Percentiles rank a stretch among this genome's conserved stretches.
Evolutionary conservation across 441 rosid species (phyloP).

Genomic region (Omphalea diandra): DNA sequence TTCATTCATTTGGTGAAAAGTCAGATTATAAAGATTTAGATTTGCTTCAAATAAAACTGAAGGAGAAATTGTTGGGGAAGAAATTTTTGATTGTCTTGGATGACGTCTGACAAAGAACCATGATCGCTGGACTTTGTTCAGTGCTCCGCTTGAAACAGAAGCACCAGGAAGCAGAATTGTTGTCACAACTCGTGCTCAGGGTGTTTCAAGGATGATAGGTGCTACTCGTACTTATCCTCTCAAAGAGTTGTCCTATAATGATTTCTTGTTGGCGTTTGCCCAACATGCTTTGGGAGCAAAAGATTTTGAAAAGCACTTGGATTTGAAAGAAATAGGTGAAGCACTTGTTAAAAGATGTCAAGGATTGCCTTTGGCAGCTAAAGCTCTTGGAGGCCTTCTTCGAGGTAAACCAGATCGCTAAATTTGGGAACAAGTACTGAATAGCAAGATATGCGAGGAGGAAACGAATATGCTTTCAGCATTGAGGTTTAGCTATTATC

Average conservation of each 20-base stretch:
- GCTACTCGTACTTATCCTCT: not conserved
- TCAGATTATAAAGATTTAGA: not conserved
- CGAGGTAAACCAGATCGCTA: not conserved
- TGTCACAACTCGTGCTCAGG: no score
- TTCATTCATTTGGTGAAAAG: not conserved
- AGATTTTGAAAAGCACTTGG: not conserved
- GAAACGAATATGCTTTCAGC: no score
- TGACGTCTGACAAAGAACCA: slow-evolving; percentile 28
- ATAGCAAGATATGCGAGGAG: slow-evolving; percentile 13
- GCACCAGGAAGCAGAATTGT: slow-evolving; percentile 13
- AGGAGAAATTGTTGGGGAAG: slow-evolving; percentile 17
- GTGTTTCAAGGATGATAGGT: not conserved
- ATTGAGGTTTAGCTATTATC: no score
- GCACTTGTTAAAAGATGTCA: slow-evolving; percentile 5
- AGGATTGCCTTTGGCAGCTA: slow-evolving; percentile 20
- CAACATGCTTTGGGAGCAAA: slow-evolving; percentile 19
- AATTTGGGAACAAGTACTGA: not conserved
- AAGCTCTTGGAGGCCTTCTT: slow-evolving; percentile 5
- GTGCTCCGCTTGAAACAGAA: not conserved
- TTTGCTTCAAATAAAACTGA: slow-evolving; percentile 17
- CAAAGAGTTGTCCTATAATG: not conserved
- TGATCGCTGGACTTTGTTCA: not conserved
- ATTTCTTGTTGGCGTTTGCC: slow-evolving; percentile 18
- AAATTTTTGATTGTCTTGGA: no score
- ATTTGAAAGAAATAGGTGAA: slow-evolving; percentile 17